Evolutionary conservation across 2,329 filamentous ascomycete genomes (phyloP).

Genomic region (Alternaria conjuncta): DNA sequence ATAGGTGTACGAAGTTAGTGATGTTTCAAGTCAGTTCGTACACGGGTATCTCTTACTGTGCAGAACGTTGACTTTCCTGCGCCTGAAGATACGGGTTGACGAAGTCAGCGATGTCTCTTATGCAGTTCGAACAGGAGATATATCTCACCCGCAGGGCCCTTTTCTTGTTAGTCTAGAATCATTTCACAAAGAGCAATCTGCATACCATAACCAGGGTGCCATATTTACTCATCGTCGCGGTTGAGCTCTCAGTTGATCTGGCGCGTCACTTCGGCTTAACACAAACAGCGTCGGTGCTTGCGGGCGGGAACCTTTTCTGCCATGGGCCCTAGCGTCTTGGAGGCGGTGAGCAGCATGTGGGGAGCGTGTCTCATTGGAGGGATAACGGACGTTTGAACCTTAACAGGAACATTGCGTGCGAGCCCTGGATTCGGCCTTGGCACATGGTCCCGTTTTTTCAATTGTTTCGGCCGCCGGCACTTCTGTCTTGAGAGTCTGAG

Average conservation of each 20-base stretch:
- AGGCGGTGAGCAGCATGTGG: slow-evolving; percentile 9
- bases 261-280: slow-evolving; percentile 9
- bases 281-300: neutral
- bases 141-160: slow-evolving; percentile 59
- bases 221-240: slow-evolving; percentile 81
- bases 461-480: too few relatives aligned
- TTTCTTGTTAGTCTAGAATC: slow-evolving; percentile 6
- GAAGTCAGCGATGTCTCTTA: too few relatives aligned
- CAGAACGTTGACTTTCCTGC: slow-evolving; percentile 65
- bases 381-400: too few relatives aligned
- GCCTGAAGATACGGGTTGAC: too few relatives aligned
- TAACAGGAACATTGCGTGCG: too few relatives aligned
- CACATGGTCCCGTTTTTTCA: too few relatives aligned
- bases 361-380: neutral
- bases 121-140: too few relatives aligned
- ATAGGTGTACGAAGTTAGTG: too few relatives aligned
- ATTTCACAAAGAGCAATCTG: neutral
- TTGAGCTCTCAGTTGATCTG: neutral
- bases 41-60: slow-evolving; percentile 50
- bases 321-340: too few relatives aligned
- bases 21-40: too few relatives aligned
- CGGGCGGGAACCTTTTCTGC: slow-evolving; percentile 21
- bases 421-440: too few relatives aligned
- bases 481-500: too few relatives aligned
- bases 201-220: slow-evolving; percentile 86